Conservation (phyloP, 2,329 filamentous ascomycete species). For the Sclerotinia borealis region DNA sequence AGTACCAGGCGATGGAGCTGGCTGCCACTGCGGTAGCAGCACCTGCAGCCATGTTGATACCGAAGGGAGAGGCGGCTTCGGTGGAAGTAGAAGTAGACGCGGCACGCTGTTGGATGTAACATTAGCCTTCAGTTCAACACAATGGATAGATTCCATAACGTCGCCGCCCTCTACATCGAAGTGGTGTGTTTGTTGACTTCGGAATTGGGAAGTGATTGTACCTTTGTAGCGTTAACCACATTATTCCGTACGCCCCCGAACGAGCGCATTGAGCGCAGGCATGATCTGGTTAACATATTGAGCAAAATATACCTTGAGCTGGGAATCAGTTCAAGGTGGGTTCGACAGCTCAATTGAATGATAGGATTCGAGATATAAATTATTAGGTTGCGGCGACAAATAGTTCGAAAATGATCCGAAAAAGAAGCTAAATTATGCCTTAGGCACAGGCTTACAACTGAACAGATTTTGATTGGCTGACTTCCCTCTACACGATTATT, state of each 20-base stretch:
- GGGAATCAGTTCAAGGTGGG: constrained; percentile 28
- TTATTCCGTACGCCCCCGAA: constrained; percentile 72
- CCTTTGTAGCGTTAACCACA: constrained; percentile 67
- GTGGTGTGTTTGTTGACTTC: constrained; percentile 25
- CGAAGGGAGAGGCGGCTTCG: constrained; percentile 67
- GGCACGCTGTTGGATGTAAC: constrained; percentile 46
- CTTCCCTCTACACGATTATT: constrained; percentile 5
- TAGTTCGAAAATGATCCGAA: constrained; percentile 13
- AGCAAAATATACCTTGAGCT: constrained; percentile 29
- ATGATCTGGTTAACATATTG: constrained; percentile 91
- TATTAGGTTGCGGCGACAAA: constrained; percentile 16
- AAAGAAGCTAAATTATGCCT: constrained; percentile 11
- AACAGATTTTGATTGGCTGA: constrained; percentile 7
- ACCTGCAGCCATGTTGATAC: constrained; percentile 78
- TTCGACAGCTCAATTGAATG: constrained; percentile 29
- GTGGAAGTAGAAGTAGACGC: constrained; percentile 60
- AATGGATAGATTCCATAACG: background rate
- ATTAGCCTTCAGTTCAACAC: constrained; percentile 35
- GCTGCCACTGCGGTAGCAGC: constrained; percentile 81
- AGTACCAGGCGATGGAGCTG: constrained; percentile 94
- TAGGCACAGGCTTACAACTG: constrained; percentile 12
- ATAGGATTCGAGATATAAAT: constrained; percentile 25
- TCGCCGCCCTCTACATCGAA: background rate
- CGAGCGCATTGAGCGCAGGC: constrained; percentile 81
- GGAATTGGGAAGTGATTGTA: constrained; percentile 42